These are phyloP conservation scores for Cystobasidium pallidum DNA, from an alignment of 1,284 basidiomycete genomes.

Conservation along the genomic window DNA sequence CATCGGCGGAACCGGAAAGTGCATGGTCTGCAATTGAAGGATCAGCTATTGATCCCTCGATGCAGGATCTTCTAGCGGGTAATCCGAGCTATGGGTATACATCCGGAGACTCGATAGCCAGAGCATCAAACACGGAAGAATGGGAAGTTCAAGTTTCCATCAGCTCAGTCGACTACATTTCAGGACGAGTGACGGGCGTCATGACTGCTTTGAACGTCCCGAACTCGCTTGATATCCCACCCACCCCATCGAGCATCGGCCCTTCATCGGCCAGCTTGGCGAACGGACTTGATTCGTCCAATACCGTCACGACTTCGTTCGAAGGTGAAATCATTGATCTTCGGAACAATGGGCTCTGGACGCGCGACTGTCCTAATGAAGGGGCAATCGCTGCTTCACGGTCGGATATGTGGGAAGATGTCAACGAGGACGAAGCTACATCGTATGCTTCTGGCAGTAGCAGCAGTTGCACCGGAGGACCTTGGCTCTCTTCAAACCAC, in stretches of 20 bases:
- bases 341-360: conserved; percentile 38
- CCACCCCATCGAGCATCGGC: conserved; percentile 13
- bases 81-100: conserved; percentile 34
- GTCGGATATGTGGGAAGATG: conserved; percentile 7
- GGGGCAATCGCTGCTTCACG: not conserved
- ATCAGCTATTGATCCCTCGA: conserved; percentile 39
- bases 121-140: conserved; percentile 24
- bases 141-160: conserved; percentile 42
- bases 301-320: conserved; percentile 40
- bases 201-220: conserved; percentile 43
- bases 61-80: conserved; percentile 30
- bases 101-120: conserved; percentile 8
- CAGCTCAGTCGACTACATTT: conserved; percentile 23
- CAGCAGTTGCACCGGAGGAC: conserved; percentile 21
- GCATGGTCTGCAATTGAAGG: conserved; percentile 34
- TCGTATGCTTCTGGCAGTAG: conserved; percentile 14
- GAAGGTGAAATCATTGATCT: conserved; percentile 43
- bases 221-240: conserved; percentile 4
- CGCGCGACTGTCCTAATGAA: conserved; percentile 16
- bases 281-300: conserved; percentile 2
- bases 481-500: conserved; percentile 26
- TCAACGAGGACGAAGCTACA: not conserved
- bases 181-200: conserved; percentile 24
- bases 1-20: not conserved
- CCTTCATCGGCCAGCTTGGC: conserved; percentile 14